Base-by-base conservation (phyloP, 2,329 filamentous ascomycete species). In the Drechslera avenae region DNA sequence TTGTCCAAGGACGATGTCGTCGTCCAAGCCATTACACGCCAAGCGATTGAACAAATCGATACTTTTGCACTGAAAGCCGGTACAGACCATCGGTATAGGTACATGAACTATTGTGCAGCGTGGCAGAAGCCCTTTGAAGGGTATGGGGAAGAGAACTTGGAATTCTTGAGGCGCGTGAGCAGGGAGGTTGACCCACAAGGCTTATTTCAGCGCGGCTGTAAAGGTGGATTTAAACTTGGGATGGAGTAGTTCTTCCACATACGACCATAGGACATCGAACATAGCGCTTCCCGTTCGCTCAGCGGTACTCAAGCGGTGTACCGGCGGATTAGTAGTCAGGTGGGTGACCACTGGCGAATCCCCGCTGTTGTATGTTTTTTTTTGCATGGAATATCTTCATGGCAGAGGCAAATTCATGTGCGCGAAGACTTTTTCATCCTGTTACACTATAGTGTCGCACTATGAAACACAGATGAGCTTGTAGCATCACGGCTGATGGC, bases 41-140 rank as follows among this genome's bases (percentile, higher is more conserved):
- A 54, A 3, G 50, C 64, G 3, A 60, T 74, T 10, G 67, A 72
- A 37, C 51, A 68, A 39, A 73, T 76, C 34, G 69, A 75, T 19
- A 34, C 18, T 0, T 55, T 63, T 56, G 73, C 73, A 5, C 21
- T 31, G 8, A 34, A 30, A 9, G 43, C 52, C 21, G 50, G 42
- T 2, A 68, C 54, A 2, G 33, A 26, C 5, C 57, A 68, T 52
- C 55, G 47, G 2, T 67, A 63, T 40, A 50, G 55, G 8, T 72
- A 73, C 31, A 33, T 71, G 19, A 75, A 73, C 37, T 75, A 76
- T 44, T 73, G 72, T 6, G 69, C 58, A 5, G 56, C 52, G 12
- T 75, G 70, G 67, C 74, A 76, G 54, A 66, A 69, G 26, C 72
- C 71, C 1, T 67, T 75, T 36, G 57, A 55, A 2, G 56, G 67